Evolutionary conservation across 352 stramenopile genomes (phyloP).

Genomic region (Phytophthora chlamydospora): DNA sequence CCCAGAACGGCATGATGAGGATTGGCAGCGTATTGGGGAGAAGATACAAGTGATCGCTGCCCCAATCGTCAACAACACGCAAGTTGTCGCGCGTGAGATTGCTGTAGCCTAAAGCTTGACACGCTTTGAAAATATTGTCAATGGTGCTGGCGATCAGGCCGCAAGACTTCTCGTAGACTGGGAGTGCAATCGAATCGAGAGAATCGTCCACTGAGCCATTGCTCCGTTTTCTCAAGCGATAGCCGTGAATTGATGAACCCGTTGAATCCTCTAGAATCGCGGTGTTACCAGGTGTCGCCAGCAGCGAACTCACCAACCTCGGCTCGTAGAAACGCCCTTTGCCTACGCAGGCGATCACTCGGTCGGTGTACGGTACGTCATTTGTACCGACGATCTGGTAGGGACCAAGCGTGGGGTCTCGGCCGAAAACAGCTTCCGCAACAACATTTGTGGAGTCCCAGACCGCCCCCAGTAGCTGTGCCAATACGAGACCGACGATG

Average conservation of each 20-base stretch:
- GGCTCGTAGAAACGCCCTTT: background rate
- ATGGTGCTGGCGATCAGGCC: conserved; percentile 6
- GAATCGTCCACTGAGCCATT: background rate
- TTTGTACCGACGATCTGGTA: conserved; percentile 15
- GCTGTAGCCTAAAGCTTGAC: conserved; percentile 7
- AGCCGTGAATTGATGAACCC: conserved; percentile 1
- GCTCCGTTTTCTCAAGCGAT: background rate
- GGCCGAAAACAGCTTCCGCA: background rate
- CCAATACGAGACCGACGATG: conserved; percentile 12
- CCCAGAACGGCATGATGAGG: conserved; percentile 23
- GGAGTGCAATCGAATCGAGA: background rate
- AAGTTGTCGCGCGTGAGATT: conserved; percentile 14
- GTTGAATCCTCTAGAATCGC: conserved; percentile 10
- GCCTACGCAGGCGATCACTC: conserved; percentile 19
- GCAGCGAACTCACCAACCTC: background rate
- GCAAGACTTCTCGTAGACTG: background rate
- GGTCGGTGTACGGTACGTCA: conserved; percentile 12
- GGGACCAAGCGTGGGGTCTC: conserved; percentile 6
- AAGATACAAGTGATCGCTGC: conserved; percentile 6
- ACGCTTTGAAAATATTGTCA: conserved; percentile 6
- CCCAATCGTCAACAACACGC: background rate
- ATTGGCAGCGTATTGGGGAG: conserved; percentile 17
- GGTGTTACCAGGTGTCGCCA: background rate
- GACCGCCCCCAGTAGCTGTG: conserved; percentile 13
- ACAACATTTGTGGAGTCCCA: conserved; percentile 3